Evolutionary conservation across 108 stramenopile genomes (phyloP).

Genomic region (Pseudonitzschia delicatissima): DNA sequence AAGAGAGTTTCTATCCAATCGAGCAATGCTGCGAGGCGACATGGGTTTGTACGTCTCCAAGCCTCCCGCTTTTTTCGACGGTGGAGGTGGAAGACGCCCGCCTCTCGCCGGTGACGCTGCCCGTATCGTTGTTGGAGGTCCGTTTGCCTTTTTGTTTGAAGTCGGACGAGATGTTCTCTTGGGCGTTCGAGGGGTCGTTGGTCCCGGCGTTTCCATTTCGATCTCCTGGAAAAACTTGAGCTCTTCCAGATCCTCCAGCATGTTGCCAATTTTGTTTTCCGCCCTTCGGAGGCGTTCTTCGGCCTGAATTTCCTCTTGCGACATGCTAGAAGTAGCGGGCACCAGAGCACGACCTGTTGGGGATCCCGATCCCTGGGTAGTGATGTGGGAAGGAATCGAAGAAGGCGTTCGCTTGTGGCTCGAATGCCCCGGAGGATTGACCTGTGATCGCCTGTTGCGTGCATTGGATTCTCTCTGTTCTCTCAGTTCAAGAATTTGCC

Average conservation of each 20-base stretch:
- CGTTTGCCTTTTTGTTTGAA: conserved; percentile 7
- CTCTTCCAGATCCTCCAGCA: conserved; percentile 50
- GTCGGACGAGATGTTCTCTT: background rate
- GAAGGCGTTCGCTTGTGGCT: background rate
- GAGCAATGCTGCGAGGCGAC: conserved; percentile 41
- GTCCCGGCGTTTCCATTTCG: conserved; percentile 26
- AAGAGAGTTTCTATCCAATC: conserved; percentile 45
- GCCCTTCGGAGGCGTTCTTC: conserved; percentile 29
- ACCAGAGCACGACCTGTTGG: conserved; percentile 6
- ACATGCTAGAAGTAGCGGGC: conserved; percentile 18
- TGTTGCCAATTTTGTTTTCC: conserved; percentile 41
- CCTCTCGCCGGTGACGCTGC: conserved; percentile 24
- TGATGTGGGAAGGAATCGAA: conserved; percentile 8
- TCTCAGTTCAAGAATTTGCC: conserved; percentile 34
- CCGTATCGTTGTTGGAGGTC: conserved; percentile 29
- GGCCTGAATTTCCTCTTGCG: conserved; percentile 32
- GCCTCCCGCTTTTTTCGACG: conserved; percentile 16
- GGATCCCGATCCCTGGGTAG: conserved; percentile 6
- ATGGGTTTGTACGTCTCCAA: conserved; percentile 33
- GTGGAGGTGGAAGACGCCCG: conserved; percentile 21
- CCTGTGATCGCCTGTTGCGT: conserved; percentile 3
- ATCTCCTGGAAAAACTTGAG: conserved; percentile 54
- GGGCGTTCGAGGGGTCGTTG: conserved; percentile 21
- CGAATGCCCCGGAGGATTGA: background rate
- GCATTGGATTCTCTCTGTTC: conserved; percentile 31